phyloP scores from a whole-genome alignment of 2,329 filamentous ascomycete species.

The Exserohilum rostratum region DNA sequence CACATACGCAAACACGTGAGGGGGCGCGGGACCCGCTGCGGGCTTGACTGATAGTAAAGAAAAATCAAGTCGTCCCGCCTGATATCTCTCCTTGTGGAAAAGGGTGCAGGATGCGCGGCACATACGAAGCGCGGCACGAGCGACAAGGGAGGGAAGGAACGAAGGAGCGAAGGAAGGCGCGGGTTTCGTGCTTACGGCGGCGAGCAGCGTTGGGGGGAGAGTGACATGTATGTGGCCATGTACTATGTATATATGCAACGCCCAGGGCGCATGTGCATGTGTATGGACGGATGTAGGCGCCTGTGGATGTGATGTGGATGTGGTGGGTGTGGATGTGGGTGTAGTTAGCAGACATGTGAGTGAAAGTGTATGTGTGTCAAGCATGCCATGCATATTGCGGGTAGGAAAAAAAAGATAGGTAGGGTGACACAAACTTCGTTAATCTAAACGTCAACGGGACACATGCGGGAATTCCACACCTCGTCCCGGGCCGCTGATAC shows the following conservation, averaged over 20 bases:
- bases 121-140: not conserved
- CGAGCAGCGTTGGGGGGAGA: constrained; percentile 4
- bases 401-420: constrained; percentile 6
- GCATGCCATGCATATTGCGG: constrained; percentile 31
- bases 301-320: too few relatives aligned
- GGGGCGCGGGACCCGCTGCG: too few relatives aligned
- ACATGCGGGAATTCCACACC: constrained; percentile 33
- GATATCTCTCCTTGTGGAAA: constrained; percentile 27
- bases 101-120: constrained; percentile 28
- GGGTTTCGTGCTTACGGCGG: constrained; percentile 13
- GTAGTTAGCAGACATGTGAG: too few relatives aligned
- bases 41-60: not conserved
- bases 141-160: too few relatives aligned
- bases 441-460: constrained; percentile 38
- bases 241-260: too few relatives aligned
- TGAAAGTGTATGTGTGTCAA: too few relatives aligned
- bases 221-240: too few relatives aligned
- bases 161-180: too few relatives aligned
- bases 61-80: constrained; percentile 27
- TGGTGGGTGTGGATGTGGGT: too few relatives aligned
- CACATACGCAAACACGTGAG: too few relatives aligned
- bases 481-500: constrained; percentile 46
- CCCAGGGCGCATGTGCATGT: too few relatives aligned
- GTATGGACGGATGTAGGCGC: too few relatives aligned
- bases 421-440: constrained; percentile 40